A percentile compares a stretch with the other conserved stretches of the same genome.
These are phyloP conservation scores for Artemisia argyi DNA, from an alignment of 129 eudicot species.

Conservation along the genomic window DNA sequence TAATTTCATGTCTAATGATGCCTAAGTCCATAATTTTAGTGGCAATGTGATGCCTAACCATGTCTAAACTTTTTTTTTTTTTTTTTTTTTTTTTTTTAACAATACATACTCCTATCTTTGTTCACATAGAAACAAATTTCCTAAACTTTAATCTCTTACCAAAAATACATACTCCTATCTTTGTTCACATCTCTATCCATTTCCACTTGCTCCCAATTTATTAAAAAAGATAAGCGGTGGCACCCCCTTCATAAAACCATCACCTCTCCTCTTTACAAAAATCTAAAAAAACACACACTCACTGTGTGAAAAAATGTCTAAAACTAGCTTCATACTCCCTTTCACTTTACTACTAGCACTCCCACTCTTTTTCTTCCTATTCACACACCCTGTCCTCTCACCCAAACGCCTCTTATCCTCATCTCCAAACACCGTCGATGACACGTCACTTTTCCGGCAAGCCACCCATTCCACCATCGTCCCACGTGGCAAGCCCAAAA, in stretches of 20 bases:
- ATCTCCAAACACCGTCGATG: slow-evolving; percentile 35
- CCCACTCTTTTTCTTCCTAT: slow-evolving; percentile 45
- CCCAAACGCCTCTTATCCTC: slow-evolving; percentile 40
- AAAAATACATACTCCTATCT: too few relatives aligned
- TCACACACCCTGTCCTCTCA: slow-evolving; percentile 40
- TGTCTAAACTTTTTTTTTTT: too few relatives aligned
- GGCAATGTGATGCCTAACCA: too few relatives aligned
- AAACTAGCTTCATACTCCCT: slow-evolving; percentile 32
- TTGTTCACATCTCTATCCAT: background rate
- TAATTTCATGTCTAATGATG: too few relatives aligned
- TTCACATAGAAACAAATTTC: too few relatives aligned
- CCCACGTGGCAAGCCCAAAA: slow-evolving; percentile 36
- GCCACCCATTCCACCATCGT: slow-evolving; percentile 23
- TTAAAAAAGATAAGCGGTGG: too few relatives aligned
- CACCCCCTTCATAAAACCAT: background rate
- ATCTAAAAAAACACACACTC: background rate
- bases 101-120: too few relatives aligned
- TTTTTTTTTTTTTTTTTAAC: too few relatives aligned
- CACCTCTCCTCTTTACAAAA: background rate
- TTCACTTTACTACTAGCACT: slow-evolving; percentile 43
- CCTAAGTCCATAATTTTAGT: too few relatives aligned
- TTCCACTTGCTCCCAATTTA: background rate
- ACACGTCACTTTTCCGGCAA: slow-evolving; percentile 57
- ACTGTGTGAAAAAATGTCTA: slow-evolving; percentile 30
- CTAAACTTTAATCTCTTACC: too few relatives aligned